Percentiles rank a stretch among this genome's conserved stretches.
These are phyloP conservation scores for Hericium alpestre DNA, from an alignment of 768 basidiomycete genomes.

Conservation along the genomic window DNA sequence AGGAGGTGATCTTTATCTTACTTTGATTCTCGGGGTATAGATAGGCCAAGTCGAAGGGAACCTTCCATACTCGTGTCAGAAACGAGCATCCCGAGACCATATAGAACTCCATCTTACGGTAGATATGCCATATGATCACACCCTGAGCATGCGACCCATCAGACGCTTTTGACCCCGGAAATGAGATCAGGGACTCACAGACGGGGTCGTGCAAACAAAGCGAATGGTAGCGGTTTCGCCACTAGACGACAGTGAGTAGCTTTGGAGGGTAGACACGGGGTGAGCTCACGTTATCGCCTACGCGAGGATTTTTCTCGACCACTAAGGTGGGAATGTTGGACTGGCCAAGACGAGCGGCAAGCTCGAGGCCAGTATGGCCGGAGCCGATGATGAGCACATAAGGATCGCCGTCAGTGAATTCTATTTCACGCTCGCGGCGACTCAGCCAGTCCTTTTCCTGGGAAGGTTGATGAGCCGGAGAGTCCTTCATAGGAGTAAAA, in stretches of 20 bases:
- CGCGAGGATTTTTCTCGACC: slow-evolving; percentile 43
- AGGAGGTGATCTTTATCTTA: background rate
- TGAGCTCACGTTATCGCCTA: slow-evolving; percentile 32
- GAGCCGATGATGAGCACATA: slow-evolving; percentile 33
- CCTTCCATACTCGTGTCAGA: slow-evolving; percentile 18
- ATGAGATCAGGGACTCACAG: slow-evolving; percentile 13
- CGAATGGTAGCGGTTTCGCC: slow-evolving; percentile 37
- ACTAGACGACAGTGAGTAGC: slow-evolving; percentile 20
- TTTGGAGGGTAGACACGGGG: background rate
- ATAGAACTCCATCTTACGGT: slow-evolving; percentile 24
- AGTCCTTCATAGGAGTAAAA: slow-evolving; percentile 25
- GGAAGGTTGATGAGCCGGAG: slow-evolving; percentile 20
- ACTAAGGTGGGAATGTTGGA: slow-evolving; percentile 36
- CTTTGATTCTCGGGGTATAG: slow-evolving; percentile 31
- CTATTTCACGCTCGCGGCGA: slow-evolving; percentile 14
- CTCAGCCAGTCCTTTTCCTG: slow-evolving; percentile 25
- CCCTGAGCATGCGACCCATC: slow-evolving; percentile 19
- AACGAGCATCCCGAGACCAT: background rate
- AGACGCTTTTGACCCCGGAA: background rate
- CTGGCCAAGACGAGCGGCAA: slow-evolving; percentile 41
- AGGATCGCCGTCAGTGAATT: slow-evolving; percentile 29
- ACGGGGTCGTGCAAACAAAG: slow-evolving; percentile 26
- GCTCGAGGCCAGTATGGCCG: slow-evolving; percentile 38
- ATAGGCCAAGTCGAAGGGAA: slow-evolving; percentile 51
- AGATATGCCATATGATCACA: slow-evolving; percentile 49